phyloP scores from a whole-genome alignment of 2,329 filamentous ascomycete species.

The Neofusicoccum sp. region DNA sequence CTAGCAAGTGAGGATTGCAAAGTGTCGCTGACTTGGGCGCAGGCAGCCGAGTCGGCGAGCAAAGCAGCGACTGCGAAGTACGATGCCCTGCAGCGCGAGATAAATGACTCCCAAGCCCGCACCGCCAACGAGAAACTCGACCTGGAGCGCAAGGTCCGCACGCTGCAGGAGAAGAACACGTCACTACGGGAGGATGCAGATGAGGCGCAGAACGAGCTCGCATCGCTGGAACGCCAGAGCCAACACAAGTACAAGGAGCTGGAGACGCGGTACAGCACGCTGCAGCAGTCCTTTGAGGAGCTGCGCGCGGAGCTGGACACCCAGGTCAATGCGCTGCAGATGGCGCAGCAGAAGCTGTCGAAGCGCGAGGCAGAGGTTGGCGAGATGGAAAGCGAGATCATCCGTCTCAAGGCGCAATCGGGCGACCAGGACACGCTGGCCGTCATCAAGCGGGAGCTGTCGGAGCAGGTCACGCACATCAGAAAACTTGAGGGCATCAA shows the following conservation, averaged over 20 bases:
- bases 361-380: conserved; percentile 73
- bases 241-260: conserved; percentile 62
- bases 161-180: conserved; percentile 69
- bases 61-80: conserved; percentile 57
- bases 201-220: conserved; percentile 75
- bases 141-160: conserved; percentile 58
- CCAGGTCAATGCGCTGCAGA: conserved; percentile 60
- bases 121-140: conserved; percentile 58
- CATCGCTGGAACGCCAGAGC: conserved; percentile 68
- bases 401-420: conserved; percentile 82
- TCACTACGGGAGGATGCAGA: conserved; percentile 79
- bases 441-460: conserved; percentile 84
- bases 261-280: conserved; percentile 60
- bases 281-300: conserved; percentile 63
- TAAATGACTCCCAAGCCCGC: conserved; percentile 58
- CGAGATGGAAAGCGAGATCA: conserved; percentile 77
- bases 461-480: conserved; percentile 91
- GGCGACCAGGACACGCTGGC: conserved; percentile 84
- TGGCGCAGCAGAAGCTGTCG: conserved; percentile 66
- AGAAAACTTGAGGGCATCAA: conserved; percentile 79
- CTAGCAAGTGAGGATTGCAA: neutral
- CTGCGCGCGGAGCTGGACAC: conserved; percentile 60
- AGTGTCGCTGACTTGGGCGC: conserved; percentile 3
- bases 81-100: conserved; percentile 57
- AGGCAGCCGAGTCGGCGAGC: conserved; percentile 56